A percentile compares a stretch with the other conserved stretches of the same genome.
These are phyloP conservation scores for Opeltia flavorubescens DNA, from an alignment of 495 filamentous ascomycete genomes.

Conservation along the genomic window DNA sequence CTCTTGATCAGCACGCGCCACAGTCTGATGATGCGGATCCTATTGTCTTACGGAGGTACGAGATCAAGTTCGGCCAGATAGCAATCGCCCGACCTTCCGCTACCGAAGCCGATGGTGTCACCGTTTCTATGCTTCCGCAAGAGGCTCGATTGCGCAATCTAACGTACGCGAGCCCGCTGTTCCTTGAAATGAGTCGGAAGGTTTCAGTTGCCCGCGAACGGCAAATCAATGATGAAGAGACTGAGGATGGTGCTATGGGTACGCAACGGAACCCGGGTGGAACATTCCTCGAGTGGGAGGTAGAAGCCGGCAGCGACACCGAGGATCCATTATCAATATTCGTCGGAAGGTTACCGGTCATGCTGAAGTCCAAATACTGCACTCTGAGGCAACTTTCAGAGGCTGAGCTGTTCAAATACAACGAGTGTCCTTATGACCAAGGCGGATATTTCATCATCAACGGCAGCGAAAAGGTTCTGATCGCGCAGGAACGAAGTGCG, in stretches of 20 bases:
- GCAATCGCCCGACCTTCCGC: constrained; percentile 73
- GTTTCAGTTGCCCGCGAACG: constrained; percentile 71
- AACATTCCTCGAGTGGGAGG: constrained; percentile 36
- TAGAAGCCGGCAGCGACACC: constrained; percentile 41
- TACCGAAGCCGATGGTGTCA: constrained; percentile 82
- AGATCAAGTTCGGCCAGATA: constrained; percentile 80
- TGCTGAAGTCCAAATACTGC: constrained; percentile 93
- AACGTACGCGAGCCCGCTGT: constrained; percentile 85
- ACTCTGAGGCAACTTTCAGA: constrained; percentile 69
- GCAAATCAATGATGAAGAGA: constrained; percentile 31
- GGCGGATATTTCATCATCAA: constrained; percentile 99
- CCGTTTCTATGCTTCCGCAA: constrained; percentile 68
- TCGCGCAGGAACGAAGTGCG: constrained; percentile 92
- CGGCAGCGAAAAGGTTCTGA: constrained; percentile 97
- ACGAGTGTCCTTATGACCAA: constrained; percentile 95
- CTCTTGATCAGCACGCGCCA: constrained; percentile 71
- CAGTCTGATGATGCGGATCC: constrained; percentile 52
- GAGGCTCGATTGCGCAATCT: constrained; percentile 89
- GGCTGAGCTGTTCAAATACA: constrained; percentile 66
- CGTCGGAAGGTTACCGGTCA: constrained; percentile 89
- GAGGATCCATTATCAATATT: constrained; percentile 57
- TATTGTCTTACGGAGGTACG: constrained; percentile 74
- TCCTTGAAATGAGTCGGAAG: constrained; percentile 66
- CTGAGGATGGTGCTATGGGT: constrained; percentile 31
- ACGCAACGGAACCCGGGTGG: constrained; percentile 30